phyloP scores from a whole-genome alignment of 257 asterid species.

The Coffea eugenioides region DNA sequence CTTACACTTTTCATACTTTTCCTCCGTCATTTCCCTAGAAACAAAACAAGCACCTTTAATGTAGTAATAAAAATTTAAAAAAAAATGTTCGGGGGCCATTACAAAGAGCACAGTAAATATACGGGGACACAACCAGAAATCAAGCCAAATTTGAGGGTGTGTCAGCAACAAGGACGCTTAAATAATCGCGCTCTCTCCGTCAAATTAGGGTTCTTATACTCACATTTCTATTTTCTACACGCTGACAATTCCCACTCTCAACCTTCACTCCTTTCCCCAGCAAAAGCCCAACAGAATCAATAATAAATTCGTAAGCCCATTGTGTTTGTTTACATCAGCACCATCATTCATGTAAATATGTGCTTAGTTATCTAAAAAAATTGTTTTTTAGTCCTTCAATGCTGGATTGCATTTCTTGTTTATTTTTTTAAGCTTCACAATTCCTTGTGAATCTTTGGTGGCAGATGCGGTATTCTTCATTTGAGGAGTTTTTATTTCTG shows the following conservation, averaged over 20 bases:
- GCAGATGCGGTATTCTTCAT: not conserved
- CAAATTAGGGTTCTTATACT: constrained; percentile 67
- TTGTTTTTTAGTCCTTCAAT: not conserved
- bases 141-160: constrained; percentile 20
- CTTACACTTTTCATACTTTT: too few species aligned
- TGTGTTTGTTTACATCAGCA: not conserved
- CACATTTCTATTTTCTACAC: not conserved
- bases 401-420: not conserved
- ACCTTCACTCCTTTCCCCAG: constrained; percentile 33
- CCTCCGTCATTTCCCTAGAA: not conserved
- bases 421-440: not conserved
- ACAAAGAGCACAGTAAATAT: not conserved
- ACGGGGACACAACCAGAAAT: not conserved
- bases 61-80: too few species aligned
- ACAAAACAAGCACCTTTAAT: not conserved
- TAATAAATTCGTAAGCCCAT: constrained; percentile 6
- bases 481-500: not conserved
- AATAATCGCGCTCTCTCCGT: constrained; percentile 54
- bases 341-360: not conserved
- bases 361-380: not conserved
- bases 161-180: constrained; percentile 23
- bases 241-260: constrained; percentile 24
- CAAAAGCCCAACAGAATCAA: not conserved
- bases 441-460: constrained; percentile 1
- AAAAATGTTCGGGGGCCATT: not conserved